Evolutionary conservation across 1,284 basidiomycete species (phyloP), one percentile per base, ranked within the genome.

Genomic region (Xerocomus subilludens): DNA sequence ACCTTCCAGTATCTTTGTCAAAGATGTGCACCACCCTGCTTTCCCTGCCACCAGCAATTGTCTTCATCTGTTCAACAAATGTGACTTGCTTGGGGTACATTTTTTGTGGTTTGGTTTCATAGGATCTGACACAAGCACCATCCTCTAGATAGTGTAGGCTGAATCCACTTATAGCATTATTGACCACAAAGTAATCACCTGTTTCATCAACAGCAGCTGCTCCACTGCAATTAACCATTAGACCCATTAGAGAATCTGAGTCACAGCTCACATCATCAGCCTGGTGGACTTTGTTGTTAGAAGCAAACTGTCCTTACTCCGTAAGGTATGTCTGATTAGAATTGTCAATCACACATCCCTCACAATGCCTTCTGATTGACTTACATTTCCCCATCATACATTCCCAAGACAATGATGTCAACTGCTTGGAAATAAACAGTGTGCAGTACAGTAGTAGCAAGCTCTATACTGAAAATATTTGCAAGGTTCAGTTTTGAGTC

Each of bases 301-400:
- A 32, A 67, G 42, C 6, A 58, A 30, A n/a, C 72, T 35, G 33
- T 70, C 64, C n/a, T 62, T 73, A 23, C 35, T n/a, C 25, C n/a
- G 35, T 25, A 51, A 67, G 38, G 64, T 70, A 55, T 66, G 64
- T 21, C 36, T 72, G 38, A 14, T 47, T n/a, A n/a, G n/a, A n/a
- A n/a, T 23, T 47, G n/a, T 14, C 55, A 53, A 23, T 25, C n/a
- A n/a, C n/a, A n/a, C n/a, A n/a, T n/a, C n/a, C n/a, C n/a, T n/a
- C n/a, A 35, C 30, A 69, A 51, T 16, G 45, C 20, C 55, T 27
- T 20, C 18, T 45, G 21, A 36, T 64, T 66, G 25, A 70, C 74
- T 70, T 64, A 75, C 72, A 75, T 62, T 35, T 75, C 60, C 23
- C 23, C 47, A 47, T 47, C 16, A 69, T 25, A 27, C 70, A n/a